Conservation (phyloP, 192 early-diverging fungal genomes). For the Backusella morwellensis region DNA sequence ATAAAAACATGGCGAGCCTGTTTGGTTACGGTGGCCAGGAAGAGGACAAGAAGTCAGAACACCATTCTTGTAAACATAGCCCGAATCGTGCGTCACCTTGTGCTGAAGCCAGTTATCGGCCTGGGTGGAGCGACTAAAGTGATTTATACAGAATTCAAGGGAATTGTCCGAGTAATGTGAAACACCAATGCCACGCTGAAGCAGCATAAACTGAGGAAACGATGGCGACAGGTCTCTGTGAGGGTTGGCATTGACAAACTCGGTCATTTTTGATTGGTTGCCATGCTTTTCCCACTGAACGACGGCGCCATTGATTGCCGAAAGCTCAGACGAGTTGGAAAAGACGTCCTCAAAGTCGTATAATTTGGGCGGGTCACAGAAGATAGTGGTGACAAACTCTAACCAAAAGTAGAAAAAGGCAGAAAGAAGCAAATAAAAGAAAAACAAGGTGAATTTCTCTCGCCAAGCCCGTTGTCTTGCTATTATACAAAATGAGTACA, state of each 20-base stretch:
- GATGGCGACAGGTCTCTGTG: constrained; percentile 31
- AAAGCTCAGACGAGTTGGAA: not conserved
- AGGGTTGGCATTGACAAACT: constrained; percentile 21
- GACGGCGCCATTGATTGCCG: constrained; percentile 30
- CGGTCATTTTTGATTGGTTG: constrained; percentile 5
- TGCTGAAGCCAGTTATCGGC: constrained; percentile 35
- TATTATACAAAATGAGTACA: not conserved
- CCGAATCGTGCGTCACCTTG: constrained; percentile 29
- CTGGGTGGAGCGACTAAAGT: constrained; percentile 1
- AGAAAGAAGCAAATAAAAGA: constrained; percentile 16
- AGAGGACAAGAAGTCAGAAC: constrained; percentile 30
- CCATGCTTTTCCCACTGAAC: constrained; percentile 20
- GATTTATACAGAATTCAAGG: constrained; percentile 25
- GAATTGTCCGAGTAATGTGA: constrained; percentile 10
- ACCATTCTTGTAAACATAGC: constrained; percentile 15
- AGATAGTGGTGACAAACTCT: constrained; percentile 28
- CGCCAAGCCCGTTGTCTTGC: constrained; percentile 26
- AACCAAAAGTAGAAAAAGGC: constrained; percentile 32
- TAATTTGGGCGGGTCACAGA: constrained; percentile 27
- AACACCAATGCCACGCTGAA: constrained; percentile 10
- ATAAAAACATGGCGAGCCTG: constrained; percentile 33
- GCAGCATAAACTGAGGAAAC: constrained; percentile 34
- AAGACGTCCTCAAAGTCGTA: constrained; percentile 6
- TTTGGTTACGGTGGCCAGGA: constrained; percentile 20
- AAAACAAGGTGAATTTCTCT: constrained; percentile 33